phyloP scores from a whole-genome alignment of 352 stramenopile genomes.

The Phytophthora tentaculata region DNA sequence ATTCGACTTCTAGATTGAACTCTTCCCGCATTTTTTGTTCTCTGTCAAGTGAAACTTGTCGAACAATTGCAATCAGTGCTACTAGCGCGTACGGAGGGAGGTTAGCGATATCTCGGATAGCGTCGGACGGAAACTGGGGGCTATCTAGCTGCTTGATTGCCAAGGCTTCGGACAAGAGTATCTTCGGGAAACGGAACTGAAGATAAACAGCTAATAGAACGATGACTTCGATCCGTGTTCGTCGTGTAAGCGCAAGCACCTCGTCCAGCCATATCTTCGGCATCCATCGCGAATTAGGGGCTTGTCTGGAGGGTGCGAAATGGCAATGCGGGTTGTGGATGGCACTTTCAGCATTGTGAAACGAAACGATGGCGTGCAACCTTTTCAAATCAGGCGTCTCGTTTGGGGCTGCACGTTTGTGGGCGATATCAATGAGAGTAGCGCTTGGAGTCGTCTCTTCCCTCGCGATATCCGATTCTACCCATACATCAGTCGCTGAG shows the following conservation, averaged over 20 bases:
- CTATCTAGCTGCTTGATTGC: conserved; percentile 50
- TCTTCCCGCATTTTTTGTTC: conserved; percentile 17
- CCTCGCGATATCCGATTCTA: conserved; percentile 4
- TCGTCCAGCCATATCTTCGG: conserved; percentile 41
- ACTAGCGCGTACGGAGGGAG: conserved; percentile 55
- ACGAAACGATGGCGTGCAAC: conserved; percentile 39
- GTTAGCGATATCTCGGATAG: conserved; percentile 42
- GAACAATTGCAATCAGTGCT: conserved; percentile 42
- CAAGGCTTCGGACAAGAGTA: conserved; percentile 54
- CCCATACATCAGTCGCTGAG: conserved; percentile 46
- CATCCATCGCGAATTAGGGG: conserved; percentile 39
- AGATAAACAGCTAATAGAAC: conserved; percentile 45
- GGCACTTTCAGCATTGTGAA: conserved; percentile 55
- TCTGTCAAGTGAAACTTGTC: conserved; percentile 38
- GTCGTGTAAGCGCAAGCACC: conserved; percentile 36
- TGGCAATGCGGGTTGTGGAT: conserved; percentile 55
- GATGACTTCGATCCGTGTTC: conserved; percentile 42
- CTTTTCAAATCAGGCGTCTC: conserved; percentile 45
- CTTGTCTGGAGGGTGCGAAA: conserved; percentile 49
- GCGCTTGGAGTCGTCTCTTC: conserved; percentile 1
- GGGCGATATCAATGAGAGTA: conserved; percentile 30
- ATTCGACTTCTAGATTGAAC: conserved; percentile 6
- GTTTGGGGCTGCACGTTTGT: conserved; percentile 16
- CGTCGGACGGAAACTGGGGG: conserved; percentile 14
- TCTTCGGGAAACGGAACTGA: conserved; percentile 46